Evolutionary conservation across 495 filamentous ascomycete genomes (phyloP).

Genomic region (Neurospora pannonica): DNA sequence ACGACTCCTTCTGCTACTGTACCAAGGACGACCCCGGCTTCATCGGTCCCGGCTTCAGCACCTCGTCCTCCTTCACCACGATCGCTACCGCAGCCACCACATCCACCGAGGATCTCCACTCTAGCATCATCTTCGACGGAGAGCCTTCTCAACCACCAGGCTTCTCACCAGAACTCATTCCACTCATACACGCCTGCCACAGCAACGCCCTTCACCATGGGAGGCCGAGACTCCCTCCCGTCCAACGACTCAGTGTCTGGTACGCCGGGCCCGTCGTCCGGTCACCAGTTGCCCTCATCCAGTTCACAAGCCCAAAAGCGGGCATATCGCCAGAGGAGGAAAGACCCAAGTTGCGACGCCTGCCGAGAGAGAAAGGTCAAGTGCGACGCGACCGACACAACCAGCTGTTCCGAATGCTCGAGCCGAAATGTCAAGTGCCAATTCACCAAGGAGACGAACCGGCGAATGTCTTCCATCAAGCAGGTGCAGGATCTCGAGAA

Average conservation of each 20-base stretch:
- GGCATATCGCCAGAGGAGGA: constrained; percentile 87
- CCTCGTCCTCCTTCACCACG: constrained; percentile 34
- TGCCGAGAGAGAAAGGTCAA: constrained; percentile 98
- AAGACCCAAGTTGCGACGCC: constrained; percentile 96
- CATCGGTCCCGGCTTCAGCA: constrained; percentile 30
- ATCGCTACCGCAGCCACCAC: constrained; percentile 21
- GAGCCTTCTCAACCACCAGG: constrained; percentile 15
- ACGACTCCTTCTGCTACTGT: constrained; percentile 17
- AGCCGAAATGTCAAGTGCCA: constrained; percentile 93
- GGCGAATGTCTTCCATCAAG: constrained; percentile 98
- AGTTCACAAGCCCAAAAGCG: constrained; percentile 66
- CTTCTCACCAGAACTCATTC: constrained; percentile 19
- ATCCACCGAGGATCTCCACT: neutral
- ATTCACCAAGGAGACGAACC: constrained; percentile 98
- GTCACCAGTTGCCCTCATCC: constrained; percentile 27
- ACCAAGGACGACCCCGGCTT: constrained; percentile 22
- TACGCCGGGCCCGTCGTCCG: constrained; percentile 40
- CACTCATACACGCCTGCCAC: constrained; percentile 40
- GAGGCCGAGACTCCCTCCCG: constrained; percentile 40
- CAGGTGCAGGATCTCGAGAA: constrained; percentile 96
- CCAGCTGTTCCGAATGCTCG: constrained; percentile 92
- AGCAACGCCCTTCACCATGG: constrained; percentile 35
- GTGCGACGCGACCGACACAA: constrained; percentile 94
- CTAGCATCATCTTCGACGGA: neutral
- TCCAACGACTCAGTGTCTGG: constrained; percentile 42